Percentiles rank a stretch among this genome's conserved stretches.
These are phyloP conservation scores for Syzygium jambos DNA, from an alignment of 345 rosid species.

Conservation along the genomic window DNA sequence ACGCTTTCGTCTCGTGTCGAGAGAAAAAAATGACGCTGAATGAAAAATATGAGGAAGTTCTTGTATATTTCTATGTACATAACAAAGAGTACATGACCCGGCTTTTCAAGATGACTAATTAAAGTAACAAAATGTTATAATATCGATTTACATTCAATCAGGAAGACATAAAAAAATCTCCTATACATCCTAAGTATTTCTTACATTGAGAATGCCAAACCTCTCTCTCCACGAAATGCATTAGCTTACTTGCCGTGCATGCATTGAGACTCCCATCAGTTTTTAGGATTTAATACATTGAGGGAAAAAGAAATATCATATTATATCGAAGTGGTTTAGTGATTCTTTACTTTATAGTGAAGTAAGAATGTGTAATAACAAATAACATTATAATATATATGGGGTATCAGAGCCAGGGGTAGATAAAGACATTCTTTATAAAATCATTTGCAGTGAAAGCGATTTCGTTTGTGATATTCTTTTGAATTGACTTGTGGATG, in stretches of 20 bases:
- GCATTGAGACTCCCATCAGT: neutral
- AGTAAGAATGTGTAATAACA: neutral
- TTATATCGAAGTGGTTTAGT: neutral
- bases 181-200: neutral
- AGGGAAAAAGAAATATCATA: neutral
- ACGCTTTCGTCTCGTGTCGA: fast-evolving
- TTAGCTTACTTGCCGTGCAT: neutral
- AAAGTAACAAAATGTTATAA: neutral
- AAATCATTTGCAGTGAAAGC: too few species aligned
- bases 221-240: neutral
- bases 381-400: neutral
- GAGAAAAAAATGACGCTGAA: neutral
- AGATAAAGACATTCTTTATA: too few species aligned
- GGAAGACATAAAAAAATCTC: neutral
- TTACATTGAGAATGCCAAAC: fast-evolving
- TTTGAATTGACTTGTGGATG: too few species aligned
- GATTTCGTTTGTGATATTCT: too few species aligned
- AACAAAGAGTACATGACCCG: fast-evolving
- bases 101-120: neutral
- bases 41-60: fast-evolving
- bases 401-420: too few species aligned
- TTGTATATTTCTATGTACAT: neutral
- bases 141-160: neutral
- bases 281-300: neutral
- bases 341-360: neutral